Percentiles rank a stretch among this genome's conserved stretches.
Evolutionary conservation across 2,329 filamentous ascomycete genomes (phyloP).

Genomic region (Podosphaera fusca): DNA sequence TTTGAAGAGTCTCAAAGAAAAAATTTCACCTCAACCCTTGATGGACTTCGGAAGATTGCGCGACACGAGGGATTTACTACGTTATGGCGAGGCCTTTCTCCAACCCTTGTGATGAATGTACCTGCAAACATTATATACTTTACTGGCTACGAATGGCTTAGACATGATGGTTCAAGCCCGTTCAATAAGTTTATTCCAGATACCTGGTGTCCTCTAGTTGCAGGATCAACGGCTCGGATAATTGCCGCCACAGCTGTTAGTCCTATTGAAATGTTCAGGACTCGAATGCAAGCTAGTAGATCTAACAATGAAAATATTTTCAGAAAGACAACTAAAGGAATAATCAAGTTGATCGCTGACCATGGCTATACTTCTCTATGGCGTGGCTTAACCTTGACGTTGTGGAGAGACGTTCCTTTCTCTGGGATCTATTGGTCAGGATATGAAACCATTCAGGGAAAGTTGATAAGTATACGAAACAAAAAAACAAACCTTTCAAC

Average conservation of each 20-base stretch:
- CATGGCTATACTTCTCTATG: slow-evolving; percentile 68
- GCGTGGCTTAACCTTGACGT: slow-evolving; percentile 70
- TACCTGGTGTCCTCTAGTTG: slow-evolving; percentile 54
- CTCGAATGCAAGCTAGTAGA: slow-evolving; percentile 63
- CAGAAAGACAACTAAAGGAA: slow-evolving; percentile 49
- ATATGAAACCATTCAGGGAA: slow-evolving; percentile 62
- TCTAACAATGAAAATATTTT: slow-evolving; percentile 41
- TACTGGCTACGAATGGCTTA: slow-evolving; percentile 88
- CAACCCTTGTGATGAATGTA: slow-evolving; percentile 80
- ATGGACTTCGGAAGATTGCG: slow-evolving; percentile 83
- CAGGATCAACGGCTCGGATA: slow-evolving; percentile 55
- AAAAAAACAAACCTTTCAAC: slow-evolving; percentile 20
- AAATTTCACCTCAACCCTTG: slow-evolving; percentile 74
- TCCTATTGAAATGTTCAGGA: slow-evolving; percentile 85
- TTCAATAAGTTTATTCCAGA: slow-evolving; percentile 40
- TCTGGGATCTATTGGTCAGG: slow-evolving; percentile 97
- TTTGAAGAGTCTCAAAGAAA: slow-evolving; percentile 68
- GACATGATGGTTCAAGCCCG: slow-evolving; percentile 50
- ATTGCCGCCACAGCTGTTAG: slow-evolving; percentile 65
- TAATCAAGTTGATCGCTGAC: slow-evolving; percentile 54
- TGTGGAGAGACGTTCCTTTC: slow-evolving; percentile 95
- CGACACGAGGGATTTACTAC: slow-evolving; percentile 72
- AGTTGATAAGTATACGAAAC: slow-evolving; percentile 45
- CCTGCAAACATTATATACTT: slow-evolving; percentile 97
- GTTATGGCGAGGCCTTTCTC: slow-evolving; percentile 82